These are phyloP conservation scores for Nakazawaea peltata DNA, from an alignment of 805 yeast genomes.

Conservation along the genomic window DNA sequence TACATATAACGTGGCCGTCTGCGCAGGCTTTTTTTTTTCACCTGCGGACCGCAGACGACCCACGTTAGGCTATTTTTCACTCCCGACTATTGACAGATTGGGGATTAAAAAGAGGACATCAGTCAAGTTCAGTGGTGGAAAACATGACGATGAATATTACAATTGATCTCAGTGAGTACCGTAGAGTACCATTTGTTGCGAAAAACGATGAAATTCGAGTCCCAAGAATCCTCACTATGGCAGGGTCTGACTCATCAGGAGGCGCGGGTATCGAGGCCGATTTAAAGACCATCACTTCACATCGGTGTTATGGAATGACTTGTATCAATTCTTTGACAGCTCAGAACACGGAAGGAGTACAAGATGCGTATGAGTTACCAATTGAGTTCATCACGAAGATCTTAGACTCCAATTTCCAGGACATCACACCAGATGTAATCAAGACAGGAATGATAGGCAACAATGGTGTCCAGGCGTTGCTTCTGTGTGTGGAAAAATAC, in stretches of 20 bases:
- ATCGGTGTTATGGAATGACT: conserved; percentile 68
- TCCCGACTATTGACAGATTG: too few relatives aligned
- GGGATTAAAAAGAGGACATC: too few relatives aligned
- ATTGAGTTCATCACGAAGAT: conserved; percentile 36
- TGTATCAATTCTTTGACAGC: conserved; percentile 76
- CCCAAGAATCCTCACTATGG: conserved; percentile 39
- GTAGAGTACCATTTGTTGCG: too few relatives aligned
- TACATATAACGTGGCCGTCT: too few relatives aligned
- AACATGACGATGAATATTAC: too few relatives aligned
- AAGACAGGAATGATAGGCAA: conserved; percentile 73
- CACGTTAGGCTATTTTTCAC: not conserved
- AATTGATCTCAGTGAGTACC: too few relatives aligned
- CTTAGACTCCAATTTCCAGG: conserved; percentile 46
- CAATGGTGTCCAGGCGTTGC: conserved; percentile 43
- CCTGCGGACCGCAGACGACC: not conserved
- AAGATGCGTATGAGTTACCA: conserved; percentile 33
- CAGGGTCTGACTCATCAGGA: conserved; percentile 82
- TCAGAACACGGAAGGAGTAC: conserved; percentile 54
- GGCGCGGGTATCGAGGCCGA: conserved; percentile 94
- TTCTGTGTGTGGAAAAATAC: conserved; percentile 23
- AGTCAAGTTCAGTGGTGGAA: too few relatives aligned
- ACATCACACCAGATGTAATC: conserved; percentile 54
- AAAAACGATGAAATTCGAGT: too few relatives aligned
- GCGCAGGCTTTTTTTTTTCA: not conserved
- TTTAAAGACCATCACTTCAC: conserved; percentile 68